These are phyloP conservation scores for Fusarium armeniacum DNA, from an alignment of 2,329 filamentous ascomycete species.

Conservation along the genomic window DNA sequence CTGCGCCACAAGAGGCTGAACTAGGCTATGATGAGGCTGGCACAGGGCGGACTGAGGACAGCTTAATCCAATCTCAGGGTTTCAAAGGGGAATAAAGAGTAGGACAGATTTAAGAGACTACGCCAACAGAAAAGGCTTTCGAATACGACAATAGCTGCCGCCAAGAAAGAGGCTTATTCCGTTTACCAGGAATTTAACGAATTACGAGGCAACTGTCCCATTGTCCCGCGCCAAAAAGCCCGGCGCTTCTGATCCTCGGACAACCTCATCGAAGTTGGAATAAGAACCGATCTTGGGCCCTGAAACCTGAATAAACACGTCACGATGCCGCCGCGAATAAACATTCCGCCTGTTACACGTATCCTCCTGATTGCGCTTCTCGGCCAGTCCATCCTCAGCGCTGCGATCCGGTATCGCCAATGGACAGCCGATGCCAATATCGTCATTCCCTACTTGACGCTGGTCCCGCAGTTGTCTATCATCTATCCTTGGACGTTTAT, in stretches of 20 bases:
- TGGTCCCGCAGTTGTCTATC: slow-evolving; percentile 86
- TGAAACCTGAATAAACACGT: slow-evolving; percentile 26
- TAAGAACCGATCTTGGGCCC: slow-evolving; percentile 21
- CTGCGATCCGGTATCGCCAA: slow-evolving; percentile 79
- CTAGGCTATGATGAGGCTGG: slow-evolving; percentile 41
- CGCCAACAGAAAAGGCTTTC: slow-evolving; percentile 24
- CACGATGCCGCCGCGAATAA: slow-evolving; percentile 84
- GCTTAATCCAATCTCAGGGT: slow-evolving; percentile 27
- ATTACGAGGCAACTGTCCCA: slow-evolving; percentile 5
- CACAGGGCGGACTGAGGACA: slow-evolving; percentile 41
- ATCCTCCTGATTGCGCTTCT: slow-evolving; percentile 81
- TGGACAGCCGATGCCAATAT: slow-evolving; percentile 74
- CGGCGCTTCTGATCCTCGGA: slow-evolving; percentile 8
- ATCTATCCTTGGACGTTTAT: slow-evolving; percentile 95
- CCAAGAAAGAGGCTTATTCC: slow-evolving; percentile 1
- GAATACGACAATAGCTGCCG: slow-evolving; percentile 10
- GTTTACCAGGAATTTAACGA: background rate
- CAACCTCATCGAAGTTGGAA: slow-evolving; percentile 21
- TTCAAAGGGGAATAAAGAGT: slow-evolving; percentile 41
- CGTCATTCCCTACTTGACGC: slow-evolving; percentile 86
- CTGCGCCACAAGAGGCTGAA: slow-evolving; percentile 35
- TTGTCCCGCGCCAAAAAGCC: slow-evolving; percentile 16
- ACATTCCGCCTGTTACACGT: slow-evolving; percentile 92
- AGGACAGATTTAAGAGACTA: slow-evolving; percentile 25
- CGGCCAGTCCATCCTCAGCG: slow-evolving; percentile 85